phyloP scores from a whole-genome alignment of 345 rosid genomes.

The Microcos paniculata region DNA sequence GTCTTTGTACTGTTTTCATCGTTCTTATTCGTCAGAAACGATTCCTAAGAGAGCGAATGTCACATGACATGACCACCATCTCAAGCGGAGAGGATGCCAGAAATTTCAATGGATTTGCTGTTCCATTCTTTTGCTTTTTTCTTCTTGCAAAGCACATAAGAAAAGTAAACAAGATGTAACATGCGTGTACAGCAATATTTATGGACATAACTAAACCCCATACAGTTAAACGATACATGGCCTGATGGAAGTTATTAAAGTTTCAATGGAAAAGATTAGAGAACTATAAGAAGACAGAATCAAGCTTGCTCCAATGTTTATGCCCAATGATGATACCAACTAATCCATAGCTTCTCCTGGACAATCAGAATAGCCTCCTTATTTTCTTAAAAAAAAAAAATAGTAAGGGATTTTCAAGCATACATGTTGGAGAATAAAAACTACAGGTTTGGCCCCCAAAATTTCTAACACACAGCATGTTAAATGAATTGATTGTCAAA shows the following conservation, averaged over 20 bases:
- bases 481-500: not conserved
- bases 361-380: not conserved
- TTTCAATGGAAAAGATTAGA: not conserved
- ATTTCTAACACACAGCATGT: not conserved
- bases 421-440: not conserved
- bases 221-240: not conserved
- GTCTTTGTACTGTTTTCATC: not conserved
- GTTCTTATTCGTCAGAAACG: not conserved
- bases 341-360: not conserved
- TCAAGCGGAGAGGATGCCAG: not conserved
- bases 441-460: not conserved
- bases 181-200: not conserved
- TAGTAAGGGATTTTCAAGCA: not conserved
- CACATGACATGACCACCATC: not conserved
- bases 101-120: not conserved
- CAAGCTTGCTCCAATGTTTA: not conserved
- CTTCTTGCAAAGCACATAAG: not conserved
- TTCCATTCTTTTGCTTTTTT: no score
- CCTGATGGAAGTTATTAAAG: not conserved
- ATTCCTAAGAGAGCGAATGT: not conserved
- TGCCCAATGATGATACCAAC: not conserved
- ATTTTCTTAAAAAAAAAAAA: not conserved
- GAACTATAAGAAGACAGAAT: not conserved
- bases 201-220: conserved; percentile 7
- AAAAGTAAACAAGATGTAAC: not conserved